Evolutionary conservation across 2,329 filamentous ascomycete species (phyloP).

Genomic region (Neofusicoccum cordaticola): DNA sequence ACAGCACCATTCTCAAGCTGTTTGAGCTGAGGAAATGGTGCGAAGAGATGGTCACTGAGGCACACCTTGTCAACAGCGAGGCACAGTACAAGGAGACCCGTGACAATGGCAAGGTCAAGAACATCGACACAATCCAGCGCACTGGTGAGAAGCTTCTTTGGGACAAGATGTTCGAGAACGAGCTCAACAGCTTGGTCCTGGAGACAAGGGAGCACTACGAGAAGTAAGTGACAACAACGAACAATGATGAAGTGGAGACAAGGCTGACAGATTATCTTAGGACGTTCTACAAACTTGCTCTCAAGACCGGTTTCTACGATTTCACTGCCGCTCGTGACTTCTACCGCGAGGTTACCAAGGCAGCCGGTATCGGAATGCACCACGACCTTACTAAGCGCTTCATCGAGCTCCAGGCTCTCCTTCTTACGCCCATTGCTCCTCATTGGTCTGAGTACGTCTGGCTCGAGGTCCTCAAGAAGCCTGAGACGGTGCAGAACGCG

Average conservation of each 20-base stretch:
- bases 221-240: conserved; percentile 44
- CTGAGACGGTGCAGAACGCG: conserved; percentile 73
- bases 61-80: conserved; percentile 42
- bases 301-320: conserved; percentile 73
- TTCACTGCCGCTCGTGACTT: conserved; percentile 84
- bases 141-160: conserved; percentile 68
- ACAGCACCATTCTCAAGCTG: conserved; percentile 83
- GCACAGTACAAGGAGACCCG: conserved; percentile 42
- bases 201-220: conserved; percentile 78
- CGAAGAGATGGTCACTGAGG: conserved; percentile 74
- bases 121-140: conserved; percentile 62
- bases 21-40: conserved; percentile 87
- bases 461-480: conserved; percentile 81
- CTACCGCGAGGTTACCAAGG: conserved; percentile 79
- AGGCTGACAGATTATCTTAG: conserved; percentile 19
- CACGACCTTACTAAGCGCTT: conserved; percentile 74
- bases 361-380: conserved; percentile 82
- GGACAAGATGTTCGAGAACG: conserved; percentile 88
- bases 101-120: conserved; percentile 46
- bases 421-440: conserved; percentile 80
- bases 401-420: conserved; percentile 79
- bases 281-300: conserved; percentile 40
- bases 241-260: not conserved
- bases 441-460: conserved; percentile 96
- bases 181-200: conserved; percentile 79